Percentiles rank a stretch among this genome's conserved stretches.
These are phyloP conservation scores for Purshia tridentata DNA, from an alignment of 306 rosid species.

Conservation along the genomic window DNA sequence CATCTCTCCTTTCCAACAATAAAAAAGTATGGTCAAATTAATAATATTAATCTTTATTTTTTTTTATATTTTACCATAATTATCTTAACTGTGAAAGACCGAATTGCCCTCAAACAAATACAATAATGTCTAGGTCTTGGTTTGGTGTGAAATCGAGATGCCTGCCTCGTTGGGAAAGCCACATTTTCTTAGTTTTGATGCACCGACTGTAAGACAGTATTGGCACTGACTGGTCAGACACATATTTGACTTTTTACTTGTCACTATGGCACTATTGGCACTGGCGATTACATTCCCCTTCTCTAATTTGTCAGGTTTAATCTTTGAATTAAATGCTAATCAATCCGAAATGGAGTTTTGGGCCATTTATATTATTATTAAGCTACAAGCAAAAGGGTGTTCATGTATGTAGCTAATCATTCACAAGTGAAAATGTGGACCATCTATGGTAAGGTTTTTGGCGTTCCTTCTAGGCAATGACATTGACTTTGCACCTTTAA, in stretches of 20 bases:
- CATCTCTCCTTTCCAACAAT: too few relatives aligned
- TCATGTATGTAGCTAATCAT: background rate
- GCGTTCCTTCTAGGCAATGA: background rate
- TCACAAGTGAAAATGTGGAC: background rate
- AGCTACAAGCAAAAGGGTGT: background rate
- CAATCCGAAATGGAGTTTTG: background rate
- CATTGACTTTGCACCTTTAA: background rate
- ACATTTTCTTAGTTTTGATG: constrained; percentile 14
- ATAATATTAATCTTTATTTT: too few relatives aligned
- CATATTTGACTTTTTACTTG: constrained; percentile 20
- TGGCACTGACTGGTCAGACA: constrained; percentile 13
- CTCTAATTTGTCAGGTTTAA: background rate
- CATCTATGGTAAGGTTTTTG: background rate
- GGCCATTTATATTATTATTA: too few relatives aligned
- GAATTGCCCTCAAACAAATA: background rate
- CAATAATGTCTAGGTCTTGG: background rate
- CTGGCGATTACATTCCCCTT: background rate
- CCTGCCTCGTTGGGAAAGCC: constrained; percentile 7
- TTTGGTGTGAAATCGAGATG: background rate
- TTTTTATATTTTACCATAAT: background rate
- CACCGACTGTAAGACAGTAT: constrained; percentile 33
- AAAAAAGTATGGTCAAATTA: too few relatives aligned
- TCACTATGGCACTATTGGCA: constrained; percentile 3
- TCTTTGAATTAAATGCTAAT: background rate
- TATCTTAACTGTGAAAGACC: background rate